phyloP scores from a whole-genome alignment of 345 rosid genomes.

The Eucalyptus coolabah region DNA sequence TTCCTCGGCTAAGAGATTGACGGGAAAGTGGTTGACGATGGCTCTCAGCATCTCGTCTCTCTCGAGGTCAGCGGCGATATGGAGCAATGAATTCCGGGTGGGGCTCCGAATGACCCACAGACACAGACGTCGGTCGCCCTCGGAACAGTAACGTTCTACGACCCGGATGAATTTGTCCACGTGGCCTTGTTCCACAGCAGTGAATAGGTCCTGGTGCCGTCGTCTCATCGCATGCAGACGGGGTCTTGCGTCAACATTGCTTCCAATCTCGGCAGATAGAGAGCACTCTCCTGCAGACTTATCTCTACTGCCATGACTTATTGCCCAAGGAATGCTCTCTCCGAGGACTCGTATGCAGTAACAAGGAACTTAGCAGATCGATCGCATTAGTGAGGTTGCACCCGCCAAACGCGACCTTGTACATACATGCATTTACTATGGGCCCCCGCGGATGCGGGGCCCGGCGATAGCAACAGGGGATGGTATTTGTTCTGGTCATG shows the following conservation, averaged over 20 bases:
- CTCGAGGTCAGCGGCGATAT: fast-evolving
- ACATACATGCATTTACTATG: background rate
- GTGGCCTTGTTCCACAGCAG: background rate
- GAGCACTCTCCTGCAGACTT: background rate
- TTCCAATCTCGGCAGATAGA: background rate
- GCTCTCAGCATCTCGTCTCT: background rate
- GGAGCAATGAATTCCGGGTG: background rate
- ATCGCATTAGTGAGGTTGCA: background rate
- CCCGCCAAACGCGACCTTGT: background rate
- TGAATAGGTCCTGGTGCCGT: background rate
- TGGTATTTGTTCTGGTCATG: background rate
- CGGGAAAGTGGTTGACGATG: background rate
- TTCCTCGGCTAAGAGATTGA: background rate
- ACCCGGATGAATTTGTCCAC: fast-evolving
- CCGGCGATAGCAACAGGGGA: too few relatives aligned
- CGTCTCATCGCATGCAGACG: fast-evolving
- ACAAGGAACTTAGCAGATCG: background rate
- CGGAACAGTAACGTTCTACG: background rate
- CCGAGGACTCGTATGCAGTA: background rate
- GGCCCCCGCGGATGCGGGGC: too few relatives aligned
- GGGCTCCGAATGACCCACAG: background rate
- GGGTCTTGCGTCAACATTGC: background rate
- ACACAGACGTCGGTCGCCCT: background rate
- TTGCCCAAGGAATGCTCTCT: background rate
- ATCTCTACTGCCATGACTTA: background rate